Base-by-base conservation (phyloP, 2,329 filamentous ascomycete genomes). In the Rutstroemia sp. region DNA sequence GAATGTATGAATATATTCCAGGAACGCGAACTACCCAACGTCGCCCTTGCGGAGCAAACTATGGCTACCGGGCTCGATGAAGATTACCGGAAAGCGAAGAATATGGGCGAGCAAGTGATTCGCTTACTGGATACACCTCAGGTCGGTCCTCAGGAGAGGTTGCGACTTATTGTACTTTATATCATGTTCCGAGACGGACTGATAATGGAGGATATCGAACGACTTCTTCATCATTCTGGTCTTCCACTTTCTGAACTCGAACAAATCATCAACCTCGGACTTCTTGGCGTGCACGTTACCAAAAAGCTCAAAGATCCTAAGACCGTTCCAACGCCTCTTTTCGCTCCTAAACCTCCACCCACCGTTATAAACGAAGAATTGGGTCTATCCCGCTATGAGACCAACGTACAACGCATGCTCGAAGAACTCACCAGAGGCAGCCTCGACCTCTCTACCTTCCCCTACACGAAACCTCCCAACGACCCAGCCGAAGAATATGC, bases 1-100 rank as follows among this genome's bases (percentile, higher is more conserved):
- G 91, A 96, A 70, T 95, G 91, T 70, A 97, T 97, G 92, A 90
- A 90, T 65, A 82, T 88, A 39, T 99, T 99, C 66, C 86, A 95
- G 69, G 77, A 83, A 52, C 82, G 86, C 69, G 96, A 95, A 68
- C 78, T 99, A 6, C 80, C 88, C 6, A 94, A 99, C 67, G 78
- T 97, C 57, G 91, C 91, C 12, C 87, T 88, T 0, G 81, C 92
- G 5, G 94, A 99, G 72, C 94, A 97, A 77, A 90, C 85, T 27
- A 78, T 99, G 62, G 88, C 92, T 9, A 97, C 94, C 0, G 94
- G 94, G 0, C 75, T 96, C 5, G 94, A 97, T 65, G 92, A 97
- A 72, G 92, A 96, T 67, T 88, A 87, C 67, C 86, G 87, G 66
- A 95, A 94, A 70, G 88, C 92, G 9, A 96, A 95, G 73, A 90